Evolutionary conservation across 306 rosid species (phyloP).

Genomic region (Vicia sativa): DNA sequence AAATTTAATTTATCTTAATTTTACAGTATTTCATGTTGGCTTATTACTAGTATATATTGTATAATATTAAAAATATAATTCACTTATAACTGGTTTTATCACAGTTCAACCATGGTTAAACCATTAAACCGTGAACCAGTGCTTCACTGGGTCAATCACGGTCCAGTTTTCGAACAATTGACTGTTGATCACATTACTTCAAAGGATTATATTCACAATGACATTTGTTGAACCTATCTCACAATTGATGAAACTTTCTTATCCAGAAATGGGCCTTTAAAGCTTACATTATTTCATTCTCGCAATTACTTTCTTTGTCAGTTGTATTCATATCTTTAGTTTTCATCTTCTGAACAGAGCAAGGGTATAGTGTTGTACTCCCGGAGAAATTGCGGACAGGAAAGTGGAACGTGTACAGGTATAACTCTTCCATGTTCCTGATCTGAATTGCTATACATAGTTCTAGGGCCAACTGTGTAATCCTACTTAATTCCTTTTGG

Average conservation of each 20-base stretch:
- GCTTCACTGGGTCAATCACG: not conserved
- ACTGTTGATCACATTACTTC: constrained; percentile 4
- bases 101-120: constrained; percentile 1
- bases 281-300: constrained; percentile 11
- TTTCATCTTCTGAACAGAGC: constrained; percentile 63
- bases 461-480: constrained; percentile 24
- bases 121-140: not conserved
- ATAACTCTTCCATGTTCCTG: constrained; percentile 35
- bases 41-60: constrained; percentile 7
- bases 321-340: constrained; percentile 31
- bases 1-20: constrained; percentile 3
- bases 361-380: constrained; percentile 89
- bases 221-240: constrained; percentile 25
- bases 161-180: not conserved
- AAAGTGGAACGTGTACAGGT: constrained; percentile 97
- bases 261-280: constrained; percentile 11
- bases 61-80: not conserved
- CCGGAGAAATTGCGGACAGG: constrained; percentile 95
- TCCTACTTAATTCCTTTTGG: constrained; percentile 17
- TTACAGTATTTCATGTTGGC: not conserved
- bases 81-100: not conserved
- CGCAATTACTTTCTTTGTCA: constrained; percentile 22
- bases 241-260: not conserved
- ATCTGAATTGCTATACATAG: constrained; percentile 22
- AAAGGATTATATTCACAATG: constrained; percentile 24